A percentile compares a stretch with the other conserved stretches of the same genome.
These are phyloP conservation scores for Neonectria ditissima DNA, from an alignment of 2,329 filamentous ascomycete species.

Conservation along the genomic window DNA sequence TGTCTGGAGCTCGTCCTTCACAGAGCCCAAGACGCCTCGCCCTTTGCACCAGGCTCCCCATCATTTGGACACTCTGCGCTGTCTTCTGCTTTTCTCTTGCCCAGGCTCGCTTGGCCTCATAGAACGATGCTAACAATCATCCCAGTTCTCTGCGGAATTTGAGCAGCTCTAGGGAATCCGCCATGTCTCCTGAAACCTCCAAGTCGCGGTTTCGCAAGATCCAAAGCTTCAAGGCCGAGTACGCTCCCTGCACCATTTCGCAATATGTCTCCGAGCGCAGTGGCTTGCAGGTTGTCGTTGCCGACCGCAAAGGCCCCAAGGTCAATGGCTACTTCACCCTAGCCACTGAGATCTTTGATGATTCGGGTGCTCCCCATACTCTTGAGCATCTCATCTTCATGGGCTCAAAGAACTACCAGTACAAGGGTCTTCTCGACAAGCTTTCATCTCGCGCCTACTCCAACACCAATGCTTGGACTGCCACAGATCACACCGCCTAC, in stretches of 20 bases:
- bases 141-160: constrained; percentile 39
- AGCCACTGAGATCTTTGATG: constrained; percentile 96
- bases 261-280: constrained; percentile 97
- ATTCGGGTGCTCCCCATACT: constrained; percentile 91
- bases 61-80: neutral
- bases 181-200: constrained; percentile 66
- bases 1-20: neutral
- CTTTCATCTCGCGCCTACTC: constrained; percentile 94
- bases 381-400: constrained; percentile 87
- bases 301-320: constrained; percentile 94
- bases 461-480: constrained; percentile 96
- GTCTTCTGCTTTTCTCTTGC: constrained; percentile 11
- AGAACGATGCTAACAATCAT: constrained; percentile 24
- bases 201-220: constrained; percentile 80
- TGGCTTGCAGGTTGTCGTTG: constrained; percentile 93
- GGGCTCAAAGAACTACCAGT: constrained; percentile 93
- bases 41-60: neutral
- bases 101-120: neutral
- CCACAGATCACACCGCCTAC: constrained; percentile 95
- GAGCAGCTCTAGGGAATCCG: constrained; percentile 33
- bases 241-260: constrained; percentile 87
- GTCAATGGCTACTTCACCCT: constrained; percentile 94
- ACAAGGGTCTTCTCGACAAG: constrained; percentile 96
- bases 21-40: neutral
- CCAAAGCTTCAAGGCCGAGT: constrained; percentile 89